A percentile compares a stretch with the other conserved stretches of the same genome.
Conservation (phyloP, 768 basidiomycete species). For the Naganishia friedmannii region DNA sequence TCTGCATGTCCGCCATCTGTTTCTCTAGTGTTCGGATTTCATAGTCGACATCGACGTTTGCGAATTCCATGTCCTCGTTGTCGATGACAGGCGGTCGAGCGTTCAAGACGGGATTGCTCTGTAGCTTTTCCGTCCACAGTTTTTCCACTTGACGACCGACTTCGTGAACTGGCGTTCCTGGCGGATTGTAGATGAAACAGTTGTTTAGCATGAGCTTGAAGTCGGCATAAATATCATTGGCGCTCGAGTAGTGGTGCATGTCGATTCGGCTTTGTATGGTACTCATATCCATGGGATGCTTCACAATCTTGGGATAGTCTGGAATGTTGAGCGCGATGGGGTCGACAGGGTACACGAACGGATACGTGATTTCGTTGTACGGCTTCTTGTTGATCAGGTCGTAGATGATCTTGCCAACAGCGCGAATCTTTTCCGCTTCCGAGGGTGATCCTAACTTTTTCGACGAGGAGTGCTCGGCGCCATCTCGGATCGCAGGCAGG, state of each 20-base stretch:
- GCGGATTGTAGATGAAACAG: slow-evolving; percentile 86
- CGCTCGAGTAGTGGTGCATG: slow-evolving; percentile 68
- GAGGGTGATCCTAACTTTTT: slow-evolving; percentile 56
- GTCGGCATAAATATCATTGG: slow-evolving; percentile 79
- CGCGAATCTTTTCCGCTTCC: slow-evolving; percentile 72
- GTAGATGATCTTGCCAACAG: slow-evolving; percentile 63
- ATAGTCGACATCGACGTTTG: slow-evolving; percentile 62
- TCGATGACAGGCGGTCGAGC: slow-evolving; percentile 54
- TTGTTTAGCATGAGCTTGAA: slow-evolving; percentile 93
- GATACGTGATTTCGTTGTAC: slow-evolving; percentile 67
- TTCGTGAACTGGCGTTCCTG: slow-evolving; percentile 77
- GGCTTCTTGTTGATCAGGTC: slow-evolving; percentile 69
- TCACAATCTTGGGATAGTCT: slow-evolving; percentile 78
- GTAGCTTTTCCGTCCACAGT: slow-evolving; percentile 91
- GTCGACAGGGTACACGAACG: slow-evolving; percentile 94
- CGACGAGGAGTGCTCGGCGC: slow-evolving; percentile 63
- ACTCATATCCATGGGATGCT: slow-evolving; percentile 90
- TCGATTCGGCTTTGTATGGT: slow-evolving; percentile 86
- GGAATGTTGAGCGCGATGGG: slow-evolving; percentile 75
- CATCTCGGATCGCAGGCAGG: slow-evolving; percentile 86
- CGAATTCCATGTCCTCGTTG: slow-evolving; percentile 64
- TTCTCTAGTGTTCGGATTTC: slow-evolving; percentile 56
- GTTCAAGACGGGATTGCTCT: slow-evolving; percentile 42
- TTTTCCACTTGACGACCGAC: slow-evolving; percentile 81
- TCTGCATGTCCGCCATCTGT: slow-evolving; percentile 5